phyloP scores from a whole-genome alignment of 2,329 filamentous ascomycete species.

The Knufia fluminis region DNA sequence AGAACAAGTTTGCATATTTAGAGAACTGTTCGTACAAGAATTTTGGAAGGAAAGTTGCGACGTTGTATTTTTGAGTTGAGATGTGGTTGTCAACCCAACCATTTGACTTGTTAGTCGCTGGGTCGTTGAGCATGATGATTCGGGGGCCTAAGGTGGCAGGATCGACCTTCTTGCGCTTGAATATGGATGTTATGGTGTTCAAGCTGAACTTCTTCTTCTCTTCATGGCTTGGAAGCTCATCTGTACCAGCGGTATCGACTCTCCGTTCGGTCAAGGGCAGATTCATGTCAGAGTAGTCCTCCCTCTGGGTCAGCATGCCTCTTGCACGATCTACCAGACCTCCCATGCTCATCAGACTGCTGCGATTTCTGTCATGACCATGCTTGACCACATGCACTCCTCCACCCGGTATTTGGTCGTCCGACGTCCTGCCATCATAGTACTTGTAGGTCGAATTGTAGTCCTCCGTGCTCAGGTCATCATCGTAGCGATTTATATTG shows the following conservation, averaged over 20 bases:
- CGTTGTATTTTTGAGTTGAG: constrained; percentile 95
- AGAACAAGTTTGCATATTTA: constrained; percentile 98
- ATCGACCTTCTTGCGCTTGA: constrained; percentile 74
- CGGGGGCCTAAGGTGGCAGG: constrained; percentile 84
- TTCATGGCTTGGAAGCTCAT: constrained; percentile 37
- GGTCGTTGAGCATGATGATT: constrained; percentile 92
- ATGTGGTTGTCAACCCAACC: constrained; percentile 96
- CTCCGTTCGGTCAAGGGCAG: constrained; percentile 71
- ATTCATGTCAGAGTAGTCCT: constrained; percentile 95
- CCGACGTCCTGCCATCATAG: constrained; percentile 59
- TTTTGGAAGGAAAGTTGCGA: constrained; percentile 86
- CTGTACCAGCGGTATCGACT: constrained; percentile 35
- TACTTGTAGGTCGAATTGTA: constrained; percentile 59
- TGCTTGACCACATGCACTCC: constrained; percentile 19
- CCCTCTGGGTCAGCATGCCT: constrained; percentile 78
- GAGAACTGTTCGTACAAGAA: constrained; percentile 98
- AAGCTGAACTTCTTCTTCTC: constrained; percentile 61
- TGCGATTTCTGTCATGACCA: constrained; percentile 52
- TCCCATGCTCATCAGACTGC: constrained; percentile 78
- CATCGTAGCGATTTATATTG: constrained; percentile 88
- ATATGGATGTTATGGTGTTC: constrained; percentile 62
- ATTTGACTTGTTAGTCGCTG: constrained; percentile 77
- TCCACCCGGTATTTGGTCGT: constrained; percentile 46
- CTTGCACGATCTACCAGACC: constrained; percentile 81
- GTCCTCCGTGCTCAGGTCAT: constrained; percentile 77